Conservation (phyloP, 2,329 filamentous ascomycete genomes). For the Phialophora expanda region DNA sequence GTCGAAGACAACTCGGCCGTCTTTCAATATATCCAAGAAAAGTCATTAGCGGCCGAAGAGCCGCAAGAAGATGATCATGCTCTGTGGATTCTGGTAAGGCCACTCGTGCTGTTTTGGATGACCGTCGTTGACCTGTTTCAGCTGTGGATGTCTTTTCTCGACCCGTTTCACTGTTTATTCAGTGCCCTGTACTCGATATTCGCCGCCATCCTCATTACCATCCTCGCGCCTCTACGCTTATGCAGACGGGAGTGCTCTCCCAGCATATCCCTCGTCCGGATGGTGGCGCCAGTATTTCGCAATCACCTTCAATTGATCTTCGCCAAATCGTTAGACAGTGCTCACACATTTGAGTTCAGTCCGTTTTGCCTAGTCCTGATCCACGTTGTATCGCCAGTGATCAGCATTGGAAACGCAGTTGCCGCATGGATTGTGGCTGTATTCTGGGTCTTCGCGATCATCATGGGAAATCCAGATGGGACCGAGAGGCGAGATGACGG, state of each 20-base stretch:
- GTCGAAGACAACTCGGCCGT: constrained; percentile 34
- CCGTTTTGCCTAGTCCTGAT: constrained; percentile 57
- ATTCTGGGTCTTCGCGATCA: constrained; percentile 67
- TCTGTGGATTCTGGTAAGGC: constrained; percentile 50
- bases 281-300: constrained; percentile 36
- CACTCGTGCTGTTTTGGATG: neutral
- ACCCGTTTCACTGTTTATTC: constrained; percentile 60
- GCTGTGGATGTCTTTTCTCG: constrained; percentile 49
- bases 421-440: constrained; percentile 64
- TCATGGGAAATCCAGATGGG: constrained; percentile 67
- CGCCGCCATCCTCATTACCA: constrained; percentile 56
- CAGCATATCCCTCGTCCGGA: constrained; percentile 39
- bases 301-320: constrained; percentile 39
- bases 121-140: constrained; percentile 19
- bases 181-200: constrained; percentile 61
- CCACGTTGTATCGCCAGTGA: constrained; percentile 60
- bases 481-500: constrained; percentile 66
- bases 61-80: constrained; percentile 47
- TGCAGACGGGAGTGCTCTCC: constrained; percentile 54
- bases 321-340: constrained; percentile 39
- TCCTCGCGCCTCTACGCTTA: constrained; percentile 61
- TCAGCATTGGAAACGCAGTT: constrained; percentile 62
- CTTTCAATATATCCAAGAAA: constrained; percentile 34
- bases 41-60: constrained; percentile 40
- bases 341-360: constrained; percentile 44